Conservation (phyloP, 495 filamentous ascomycete species). For the Penicillium psychrofluorescens region DNA sequence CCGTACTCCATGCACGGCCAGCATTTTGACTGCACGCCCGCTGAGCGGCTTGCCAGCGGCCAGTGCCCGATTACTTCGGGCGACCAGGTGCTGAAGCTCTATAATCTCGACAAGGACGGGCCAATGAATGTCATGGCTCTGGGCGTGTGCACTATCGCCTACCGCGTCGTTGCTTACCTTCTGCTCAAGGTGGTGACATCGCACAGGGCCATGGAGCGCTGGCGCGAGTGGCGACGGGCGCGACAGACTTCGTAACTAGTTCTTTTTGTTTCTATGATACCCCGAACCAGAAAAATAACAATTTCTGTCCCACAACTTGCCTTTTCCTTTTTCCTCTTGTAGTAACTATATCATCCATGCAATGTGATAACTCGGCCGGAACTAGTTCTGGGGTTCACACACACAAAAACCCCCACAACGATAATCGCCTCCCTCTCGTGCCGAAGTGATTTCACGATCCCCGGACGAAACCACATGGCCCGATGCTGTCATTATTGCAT, state of each 20-base stretch:
- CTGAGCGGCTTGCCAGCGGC: constrained; percentile 47
- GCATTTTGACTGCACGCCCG: constrained; percentile 50
- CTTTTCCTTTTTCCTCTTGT: too few species aligned
- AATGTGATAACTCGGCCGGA: too few species aligned
- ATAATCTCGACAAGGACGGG: constrained; percentile 51
- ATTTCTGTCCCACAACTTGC: too few species aligned
- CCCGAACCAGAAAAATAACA: not conserved
- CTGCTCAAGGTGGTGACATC: constrained; percentile 45
- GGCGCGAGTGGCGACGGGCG: constrained; percentile 19
- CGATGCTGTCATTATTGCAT: too few species aligned
- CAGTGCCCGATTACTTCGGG: constrained; percentile 54
- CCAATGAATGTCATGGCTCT: constrained; percentile 52
- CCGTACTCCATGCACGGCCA: constrained; percentile 50
- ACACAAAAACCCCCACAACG: too few species aligned
- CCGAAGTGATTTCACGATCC: too few species aligned
- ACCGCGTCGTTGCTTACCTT: constrained; percentile 56
- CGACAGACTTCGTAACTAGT: not conserved
- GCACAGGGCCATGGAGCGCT: constrained; percentile 15
- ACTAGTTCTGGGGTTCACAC: too few species aligned
- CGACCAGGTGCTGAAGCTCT: constrained; percentile 55
- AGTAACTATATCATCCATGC: too few species aligned
- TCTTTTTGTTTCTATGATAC: not conserved
- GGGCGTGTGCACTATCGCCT: constrained; percentile 51
- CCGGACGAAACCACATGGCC: too few species aligned
- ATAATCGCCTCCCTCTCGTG: too few species aligned